Evolutionary conservation across 495 filamentous ascomycete species (phyloP).

Genomic region (Aspergillus egyptiacus): DNA sequence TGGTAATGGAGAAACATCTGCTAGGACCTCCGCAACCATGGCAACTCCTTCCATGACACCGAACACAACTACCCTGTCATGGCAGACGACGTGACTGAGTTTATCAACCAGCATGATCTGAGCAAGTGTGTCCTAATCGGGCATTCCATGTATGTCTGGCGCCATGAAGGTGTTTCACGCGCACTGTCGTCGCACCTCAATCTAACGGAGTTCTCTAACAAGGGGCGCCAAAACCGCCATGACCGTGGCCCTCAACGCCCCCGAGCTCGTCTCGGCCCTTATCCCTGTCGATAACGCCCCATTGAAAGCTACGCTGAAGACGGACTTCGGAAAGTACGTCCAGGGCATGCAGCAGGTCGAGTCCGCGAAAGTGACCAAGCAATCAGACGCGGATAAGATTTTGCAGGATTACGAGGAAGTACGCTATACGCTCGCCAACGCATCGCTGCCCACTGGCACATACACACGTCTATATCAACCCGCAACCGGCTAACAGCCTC

Average conservation of each 20-base stretch:
- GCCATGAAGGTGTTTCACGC: no score
- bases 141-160: slow-evolving; percentile 80
- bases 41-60: slow-evolving; percentile 72
- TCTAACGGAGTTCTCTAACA: background rate
- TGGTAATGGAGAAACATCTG: background rate
- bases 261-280: slow-evolving; percentile 58
- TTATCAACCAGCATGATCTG: slow-evolving; percentile 69
- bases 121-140: slow-evolving; percentile 72
- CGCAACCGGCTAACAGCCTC: background rate
- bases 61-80: slow-evolving; percentile 79
- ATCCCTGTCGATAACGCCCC: slow-evolving; percentile 93
- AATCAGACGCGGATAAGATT: slow-evolving; percentile 75
- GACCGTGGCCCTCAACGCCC: slow-evolving; percentile 69
- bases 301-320: slow-evolving; percentile 64
- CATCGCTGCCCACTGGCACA: background rate
- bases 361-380: slow-evolving; percentile 48
- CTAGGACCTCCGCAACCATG: slow-evolving; percentile 92
- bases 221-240: slow-evolving; percentile 96
- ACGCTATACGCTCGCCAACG: background rate
- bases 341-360: slow-evolving; percentile 82
- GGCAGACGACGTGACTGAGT: slow-evolving; percentile 79
- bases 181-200: no score
- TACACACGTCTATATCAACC: background rate
- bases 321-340: slow-evolving; percentile 75
- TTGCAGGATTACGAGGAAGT: slow-evolving; percentile 70